Evolutionary conservation across 306 rosid genomes (phyloP), one percentile per base, ranked within the genome.

Genomic region (Canavalia gladiata): DNA sequence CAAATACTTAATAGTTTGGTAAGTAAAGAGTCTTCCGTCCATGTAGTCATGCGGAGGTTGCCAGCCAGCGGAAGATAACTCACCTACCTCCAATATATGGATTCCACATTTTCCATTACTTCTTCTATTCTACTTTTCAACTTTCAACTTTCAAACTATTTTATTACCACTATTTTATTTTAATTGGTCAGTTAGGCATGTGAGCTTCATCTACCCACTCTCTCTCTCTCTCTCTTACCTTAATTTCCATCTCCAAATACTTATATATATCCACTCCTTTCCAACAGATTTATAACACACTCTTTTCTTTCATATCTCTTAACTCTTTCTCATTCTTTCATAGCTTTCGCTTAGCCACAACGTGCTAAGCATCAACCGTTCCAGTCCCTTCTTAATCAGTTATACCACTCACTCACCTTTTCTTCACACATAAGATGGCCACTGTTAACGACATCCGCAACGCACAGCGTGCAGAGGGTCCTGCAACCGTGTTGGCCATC

Each of bases 401-500:
- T 18, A 18, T 18, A 18, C 43, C 55, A 41, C 11, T 50, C 30
- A 74, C 10, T 57, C 39, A 33, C 35, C 5, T 8, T 33, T 39
- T 13, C n/a, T 58, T 75, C 57, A 42, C 30, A 5, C 9, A 58
- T 42, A 79, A 83, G 1, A 83, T 78, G 83, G 76, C 47, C 29
- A 72, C 2, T 28, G 72, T 91, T 13, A 83, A 80, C 37, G 92
- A 89, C 58, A 88, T 89, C 43, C 87, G 94, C 68, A 82, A 77
- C 74, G 88, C 89, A 68, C 94, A 90, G 7, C 30, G 87, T 51
- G 94, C 94, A 0, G 89, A 90, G 47, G 94, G 94, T 5, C 86
- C 94, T 1, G 94, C 92, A 65, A 87, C 91, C 0, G 80, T 90
- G n/a, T 25, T 90, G 84, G 94, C 92, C 10, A 90, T 90, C 5